Conservation (phyloP, 164 flowering plant genomes). For the Dillenia turbinata region DNA sequence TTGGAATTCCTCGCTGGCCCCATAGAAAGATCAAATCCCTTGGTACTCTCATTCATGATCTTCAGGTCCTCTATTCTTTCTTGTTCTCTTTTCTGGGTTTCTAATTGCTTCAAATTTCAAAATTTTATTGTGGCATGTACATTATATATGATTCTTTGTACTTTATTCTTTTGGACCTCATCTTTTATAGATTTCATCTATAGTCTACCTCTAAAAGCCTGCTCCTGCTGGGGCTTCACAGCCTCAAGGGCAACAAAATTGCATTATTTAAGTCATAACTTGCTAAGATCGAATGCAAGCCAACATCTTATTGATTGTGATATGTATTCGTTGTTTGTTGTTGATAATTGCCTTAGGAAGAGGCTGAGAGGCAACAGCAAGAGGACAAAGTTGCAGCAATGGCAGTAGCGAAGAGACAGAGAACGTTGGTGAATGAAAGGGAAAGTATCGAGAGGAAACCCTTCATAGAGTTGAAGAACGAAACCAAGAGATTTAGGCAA, state of each 20-base stretch:
- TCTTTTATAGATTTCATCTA: no score
- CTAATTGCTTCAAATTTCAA: no score
- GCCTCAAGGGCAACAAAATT: no score
- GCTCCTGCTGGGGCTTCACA: no score
- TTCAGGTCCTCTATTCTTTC: constrained; percentile 35
- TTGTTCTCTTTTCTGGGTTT: not conserved
- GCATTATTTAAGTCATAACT: no score
- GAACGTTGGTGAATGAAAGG: constrained; percentile 55
- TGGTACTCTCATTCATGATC: constrained; percentile 53
- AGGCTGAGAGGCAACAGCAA: constrained; percentile 33
- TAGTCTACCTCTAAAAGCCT: no score
- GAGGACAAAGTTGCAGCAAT: constrained; percentile 40
- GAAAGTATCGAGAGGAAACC: constrained; percentile 49
- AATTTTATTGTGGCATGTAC: no score
- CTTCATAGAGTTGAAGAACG: constrained; percentile 48
- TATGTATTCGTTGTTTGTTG: no score
- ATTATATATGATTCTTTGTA: no score
- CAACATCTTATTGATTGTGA: no score
- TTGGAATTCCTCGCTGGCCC: constrained; percentile 75
- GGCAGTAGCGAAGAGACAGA: constrained; percentile 54
- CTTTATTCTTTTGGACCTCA: no score
- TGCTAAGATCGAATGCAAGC: no score
- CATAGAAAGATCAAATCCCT: constrained; percentile 70
- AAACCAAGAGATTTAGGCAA: constrained; percentile 67
- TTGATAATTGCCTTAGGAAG: constrained; percentile 30